Evolutionary conservation across 495 filamentous ascomycete genomes (phyloP).

Genomic region (Hypoxylon intermedium): DNA sequence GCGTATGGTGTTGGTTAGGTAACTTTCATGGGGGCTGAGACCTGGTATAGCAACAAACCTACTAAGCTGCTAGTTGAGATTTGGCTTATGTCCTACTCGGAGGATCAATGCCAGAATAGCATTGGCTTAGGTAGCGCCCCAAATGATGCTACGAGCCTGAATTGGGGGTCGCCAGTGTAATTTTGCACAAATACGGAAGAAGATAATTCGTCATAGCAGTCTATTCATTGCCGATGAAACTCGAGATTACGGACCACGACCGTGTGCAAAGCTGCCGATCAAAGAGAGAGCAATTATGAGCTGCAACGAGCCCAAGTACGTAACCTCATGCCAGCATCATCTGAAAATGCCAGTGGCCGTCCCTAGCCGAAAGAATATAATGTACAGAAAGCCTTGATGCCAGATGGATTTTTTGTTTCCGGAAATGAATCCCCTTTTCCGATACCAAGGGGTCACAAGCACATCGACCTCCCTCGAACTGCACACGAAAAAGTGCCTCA

Average conservation of each 20-base stretch:
- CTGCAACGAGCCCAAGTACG: constrained; percentile 12
- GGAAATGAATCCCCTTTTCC: constrained; percentile 19
- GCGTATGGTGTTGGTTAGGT: no score
- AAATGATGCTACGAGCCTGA: no score
- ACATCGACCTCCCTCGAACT: constrained; percentile 4
- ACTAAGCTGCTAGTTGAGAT: no score
- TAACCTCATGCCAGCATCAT: background rate
- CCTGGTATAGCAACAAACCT: no score
- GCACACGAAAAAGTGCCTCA: background rate
- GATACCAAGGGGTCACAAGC: constrained; percentile 11
- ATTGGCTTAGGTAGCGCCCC: no score
- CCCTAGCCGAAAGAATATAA: constrained; percentile 32
- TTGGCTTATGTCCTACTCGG: no score
- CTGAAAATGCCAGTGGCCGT: constrained; percentile 16
- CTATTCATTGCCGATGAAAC: constrained; percentile 27
- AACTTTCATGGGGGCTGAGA: no score
- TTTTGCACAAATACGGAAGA: no score
- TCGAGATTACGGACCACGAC: constrained; percentile 13
- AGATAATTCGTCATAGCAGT: constrained; percentile 12
- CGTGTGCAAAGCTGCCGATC: constrained; percentile 9
- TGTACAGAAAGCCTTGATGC: constrained; percentile 34
- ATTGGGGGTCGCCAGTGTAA: no score
- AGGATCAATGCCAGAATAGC: no score
- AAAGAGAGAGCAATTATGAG: background rate
- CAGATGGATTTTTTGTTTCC: constrained; percentile 15